Evolutionary conservation across 192 early-diverging fungal species (phyloP), one percentile per base, ranked within the genome.

Genomic region (Obelidium mucronatum): DNA sequence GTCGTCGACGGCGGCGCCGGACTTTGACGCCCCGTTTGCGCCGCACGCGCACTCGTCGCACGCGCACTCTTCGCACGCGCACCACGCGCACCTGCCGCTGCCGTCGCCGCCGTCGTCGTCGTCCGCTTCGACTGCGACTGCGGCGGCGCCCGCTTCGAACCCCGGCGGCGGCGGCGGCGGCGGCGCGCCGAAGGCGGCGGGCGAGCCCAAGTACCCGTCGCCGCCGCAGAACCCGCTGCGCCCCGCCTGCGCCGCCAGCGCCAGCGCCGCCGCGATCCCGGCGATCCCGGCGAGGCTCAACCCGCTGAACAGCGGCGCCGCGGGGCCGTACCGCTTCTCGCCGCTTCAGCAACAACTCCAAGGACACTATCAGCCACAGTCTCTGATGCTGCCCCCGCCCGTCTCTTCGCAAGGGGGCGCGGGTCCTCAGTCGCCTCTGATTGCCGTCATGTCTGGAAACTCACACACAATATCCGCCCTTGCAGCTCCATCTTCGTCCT

Each of bases 181-280:
- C n/a, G 48, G 48, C 48, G 48, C 13, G n/a, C n/a, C 44, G 19
- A 48, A 48, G 11, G 8, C 44, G 26, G 24, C 6, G 26, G 24
- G 8, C 24, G 56, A 19, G n/a, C 56, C 56, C 11, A 59, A 59
- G 56, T 59, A 59, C 24, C 56, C 56, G n/a, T 59, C 56, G 56
- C 56, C 56, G 31, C 56, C 56, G 56, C 56, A 59, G n/a, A n/a
- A n/a, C n/a, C n/a, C n/a, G n/a, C n/a, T n/a, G n/a, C n/a, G n/a
- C n/a, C n/a, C n/a, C n/a, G n/a, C n/a, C n/a, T n/a, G n/a, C n/a
- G n/a, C n/a, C n/a, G n/a, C n/a, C n/a, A n/a, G n/a, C n/a, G n/a
- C n/a, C n/a, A n/a, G n/a, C n/a, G n/a, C n/a, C n/a, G n/a, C n/a
- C n/a, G n/a, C n/a, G n/a, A n/a, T n/a, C n/a, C n/a, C n/a, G n/a